Conservation (phyloP, 768 basidiomycete species). For the Boletus subcaerulescens region DNA sequence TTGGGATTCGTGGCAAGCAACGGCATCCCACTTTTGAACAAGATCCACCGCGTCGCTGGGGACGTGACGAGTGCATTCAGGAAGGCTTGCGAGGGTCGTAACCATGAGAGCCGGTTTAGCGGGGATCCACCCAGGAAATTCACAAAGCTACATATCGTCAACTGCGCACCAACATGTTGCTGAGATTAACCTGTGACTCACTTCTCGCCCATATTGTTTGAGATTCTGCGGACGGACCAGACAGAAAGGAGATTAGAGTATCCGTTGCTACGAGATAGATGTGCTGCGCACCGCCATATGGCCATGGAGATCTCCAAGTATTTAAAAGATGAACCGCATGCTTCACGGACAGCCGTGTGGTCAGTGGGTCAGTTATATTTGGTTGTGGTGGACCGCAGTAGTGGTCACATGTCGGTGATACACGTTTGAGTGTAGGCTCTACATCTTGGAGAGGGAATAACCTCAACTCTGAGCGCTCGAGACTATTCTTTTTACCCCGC, state of each 20-base stretch:
- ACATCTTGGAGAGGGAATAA: background rate
- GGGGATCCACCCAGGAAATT: slow-evolving; percentile 64
- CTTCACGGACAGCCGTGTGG: background rate
- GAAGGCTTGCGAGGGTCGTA: slow-evolving; percentile 70
- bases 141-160: slow-evolving; percentile 34
- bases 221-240: slow-evolving; percentile 5
- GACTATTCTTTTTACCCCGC: slow-evolving; percentile 10
- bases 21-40: slow-evolving; percentile 74
- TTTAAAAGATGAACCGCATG: background rate
- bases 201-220: slow-evolving; percentile 31
- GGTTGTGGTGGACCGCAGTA: background rate
- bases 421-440: too few species aligned
- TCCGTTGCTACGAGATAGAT: background rate
- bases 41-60: slow-evolving; percentile 67
- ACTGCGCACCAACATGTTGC: background rate
- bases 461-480: background rate
- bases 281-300: slow-evolving; percentile 7
- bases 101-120: slow-evolving; percentile 79
- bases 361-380: slow-evolving; percentile 14
- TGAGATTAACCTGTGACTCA: slow-evolving; percentile 15
- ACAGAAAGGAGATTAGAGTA: background rate
- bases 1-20: slow-evolving; percentile 43
- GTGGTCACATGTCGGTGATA: background rate
- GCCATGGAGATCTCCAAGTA: background rate
- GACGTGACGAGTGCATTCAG: slow-evolving; percentile 66